Evolutionary conservation across 495 filamentous ascomycete genomes (phyloP).

Genomic region (Ramalina intermedia): DNA sequence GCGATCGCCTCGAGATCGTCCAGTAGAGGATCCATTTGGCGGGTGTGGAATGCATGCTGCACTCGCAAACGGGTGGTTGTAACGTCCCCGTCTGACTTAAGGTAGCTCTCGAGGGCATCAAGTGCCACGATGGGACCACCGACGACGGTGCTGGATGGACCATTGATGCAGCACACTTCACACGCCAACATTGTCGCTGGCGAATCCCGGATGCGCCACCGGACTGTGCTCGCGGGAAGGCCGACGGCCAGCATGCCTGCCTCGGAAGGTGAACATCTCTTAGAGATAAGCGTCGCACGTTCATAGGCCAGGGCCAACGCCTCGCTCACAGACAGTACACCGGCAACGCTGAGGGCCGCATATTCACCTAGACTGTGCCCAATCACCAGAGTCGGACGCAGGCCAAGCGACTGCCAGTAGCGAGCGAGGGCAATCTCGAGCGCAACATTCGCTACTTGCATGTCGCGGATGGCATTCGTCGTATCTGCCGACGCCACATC

Average conservation of each 20-base stretch:
- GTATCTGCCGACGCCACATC: conserved; percentile 4
- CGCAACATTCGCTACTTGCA: conserved; percentile 20
- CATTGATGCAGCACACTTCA: conserved; percentile 17
- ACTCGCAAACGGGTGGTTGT: conserved; percentile 33
- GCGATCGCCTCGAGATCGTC: conserved; percentile 48
- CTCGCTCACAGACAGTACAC: conserved; percentile 16
- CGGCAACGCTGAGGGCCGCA: conserved; percentile 19
- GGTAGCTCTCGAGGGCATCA: neutral
- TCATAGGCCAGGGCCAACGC: conserved; percentile 46
- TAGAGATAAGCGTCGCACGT: conserved; percentile 48
- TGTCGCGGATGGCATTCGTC: conserved; percentile 3
- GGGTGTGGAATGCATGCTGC: conserved; percentile 67
- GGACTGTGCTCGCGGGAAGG: conserved; percentile 8
- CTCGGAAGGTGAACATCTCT: conserved; percentile 44
- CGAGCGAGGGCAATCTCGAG: conserved; percentile 26
- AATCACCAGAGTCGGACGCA: conserved; percentile 19
- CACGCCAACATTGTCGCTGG: neutral
- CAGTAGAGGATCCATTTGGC: conserved; percentile 62
- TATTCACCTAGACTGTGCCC: conserved; percentile 32
- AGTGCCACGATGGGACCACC: conserved; percentile 8
- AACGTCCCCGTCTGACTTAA: neutral
- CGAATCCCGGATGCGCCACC: neutral
- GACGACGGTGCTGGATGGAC: conserved; percentile 16
- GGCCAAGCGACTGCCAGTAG: conserved; percentile 22
- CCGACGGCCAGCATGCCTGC: conserved; percentile 22